Evolutionary conservation across 2,329 filamentous ascomycete species (phyloP).

Genomic region (Bipolaris sorokiniana): DNA sequence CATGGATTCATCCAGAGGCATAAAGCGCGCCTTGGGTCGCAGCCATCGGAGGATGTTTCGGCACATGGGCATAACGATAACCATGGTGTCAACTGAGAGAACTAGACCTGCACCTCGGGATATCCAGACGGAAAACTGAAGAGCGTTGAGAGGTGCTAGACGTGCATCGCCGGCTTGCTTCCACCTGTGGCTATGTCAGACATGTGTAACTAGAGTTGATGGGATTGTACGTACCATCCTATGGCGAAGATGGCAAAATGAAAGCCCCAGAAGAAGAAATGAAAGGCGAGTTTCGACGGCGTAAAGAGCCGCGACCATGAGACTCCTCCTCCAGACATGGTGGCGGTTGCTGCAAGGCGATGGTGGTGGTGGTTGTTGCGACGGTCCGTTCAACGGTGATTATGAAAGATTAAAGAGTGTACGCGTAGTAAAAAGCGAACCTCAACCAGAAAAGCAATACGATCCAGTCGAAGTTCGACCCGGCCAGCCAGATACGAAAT

Average conservation of each 20-base stretch:
- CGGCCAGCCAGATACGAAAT: constrained; percentile 52
- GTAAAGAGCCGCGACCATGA: constrained; percentile 57
- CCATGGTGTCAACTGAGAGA: constrained; percentile 79
- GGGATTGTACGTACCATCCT: constrained; percentile 73
- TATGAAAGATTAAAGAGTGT: constrained; percentile 45
- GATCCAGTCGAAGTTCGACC: constrained; percentile 48
- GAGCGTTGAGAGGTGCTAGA: constrained; percentile 77
- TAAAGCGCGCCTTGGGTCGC: constrained; percentile 82
- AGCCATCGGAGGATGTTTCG: constrained; percentile 84
- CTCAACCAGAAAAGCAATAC: constrained; percentile 38
- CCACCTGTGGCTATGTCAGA: constrained; percentile 63
- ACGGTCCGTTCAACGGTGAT: constrained; percentile 43
- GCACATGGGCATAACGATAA: constrained; percentile 95
- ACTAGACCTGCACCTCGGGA: constrained; percentile 91
- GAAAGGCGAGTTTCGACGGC: constrained; percentile 75
- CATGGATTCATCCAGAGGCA: constrained; percentile 93
- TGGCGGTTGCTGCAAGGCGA: neutral
- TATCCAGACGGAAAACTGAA: constrained; percentile 92
- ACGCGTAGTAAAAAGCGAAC: constrained; percentile 39
- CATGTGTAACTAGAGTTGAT: constrained; percentile 23
- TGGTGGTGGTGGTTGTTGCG: neutral
- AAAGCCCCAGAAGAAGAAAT: constrained; percentile 78
- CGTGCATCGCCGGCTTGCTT: constrained; percentile 73
- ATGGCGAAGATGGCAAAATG: constrained; percentile 81
- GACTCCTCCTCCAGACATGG: constrained; percentile 23